phyloP scores from a whole-genome alignment of 805 yeast species.

The Isabelozyma gotoi region DNA sequence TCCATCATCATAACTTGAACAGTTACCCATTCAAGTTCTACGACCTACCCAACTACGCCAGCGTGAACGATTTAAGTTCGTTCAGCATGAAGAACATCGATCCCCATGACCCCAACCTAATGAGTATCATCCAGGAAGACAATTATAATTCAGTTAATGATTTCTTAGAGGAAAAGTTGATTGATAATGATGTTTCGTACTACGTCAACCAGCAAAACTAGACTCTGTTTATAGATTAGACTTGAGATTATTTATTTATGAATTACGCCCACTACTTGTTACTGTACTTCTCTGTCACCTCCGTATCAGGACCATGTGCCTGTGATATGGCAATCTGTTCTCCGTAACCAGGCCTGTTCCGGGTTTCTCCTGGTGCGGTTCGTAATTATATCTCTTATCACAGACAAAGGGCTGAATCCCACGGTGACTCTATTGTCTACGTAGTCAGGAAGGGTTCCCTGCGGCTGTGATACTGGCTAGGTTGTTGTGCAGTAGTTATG shows the following conservation, averaged over 20 bases:
- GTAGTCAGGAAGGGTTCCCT: too few species aligned
- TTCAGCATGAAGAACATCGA: conserved; percentile 14
- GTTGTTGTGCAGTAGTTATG: too few species aligned
- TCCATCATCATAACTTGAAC: not conserved
- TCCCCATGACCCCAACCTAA: conserved; percentile 15
- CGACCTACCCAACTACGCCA: conserved; percentile 32
- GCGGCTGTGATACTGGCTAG: too few species aligned
- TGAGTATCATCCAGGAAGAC: conserved; percentile 29
- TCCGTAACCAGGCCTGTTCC: too few species aligned
- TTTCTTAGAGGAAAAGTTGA: conserved; percentile 38
- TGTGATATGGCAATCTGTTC: too few species aligned
- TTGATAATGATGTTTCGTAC: conserved; percentile 37
- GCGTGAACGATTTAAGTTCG: conserved; percentile 17
- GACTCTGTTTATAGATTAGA: not conserved
- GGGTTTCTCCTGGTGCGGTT: too few species aligned
- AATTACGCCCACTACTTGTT: not conserved
- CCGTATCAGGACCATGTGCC: too few species aligned
- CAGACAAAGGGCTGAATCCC: too few species aligned
- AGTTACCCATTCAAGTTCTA: conserved; percentile 17
- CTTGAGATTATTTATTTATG: not conserved
- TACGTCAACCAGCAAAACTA: conserved; percentile 11
- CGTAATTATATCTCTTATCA: too few species aligned
- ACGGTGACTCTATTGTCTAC: too few species aligned
- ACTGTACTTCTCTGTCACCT: too few species aligned
- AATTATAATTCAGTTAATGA: conserved; percentile 41